Evolutionary conservation across 306 rosid species (phyloP).

Genomic region (Crotalaria pallida): DNA sequence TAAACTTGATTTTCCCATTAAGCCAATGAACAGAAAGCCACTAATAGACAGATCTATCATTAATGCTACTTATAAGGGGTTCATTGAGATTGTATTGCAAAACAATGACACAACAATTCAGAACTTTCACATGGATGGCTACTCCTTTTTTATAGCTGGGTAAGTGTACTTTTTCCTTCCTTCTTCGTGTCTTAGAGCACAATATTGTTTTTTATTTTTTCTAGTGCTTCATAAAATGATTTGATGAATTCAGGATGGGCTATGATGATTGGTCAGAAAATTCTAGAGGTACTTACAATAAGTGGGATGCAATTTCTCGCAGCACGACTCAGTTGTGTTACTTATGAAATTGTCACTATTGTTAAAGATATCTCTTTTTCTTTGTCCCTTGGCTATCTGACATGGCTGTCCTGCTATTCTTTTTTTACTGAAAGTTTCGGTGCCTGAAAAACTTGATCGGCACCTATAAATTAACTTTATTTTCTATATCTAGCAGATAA

Average conservation of each 20-base stretch:
- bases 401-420: neutral
- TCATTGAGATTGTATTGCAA: slow-evolving; percentile 73
- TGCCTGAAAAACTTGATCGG: neutral
- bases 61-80: slow-evolving; percentile 77
- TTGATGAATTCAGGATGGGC: slow-evolving; percentile 54
- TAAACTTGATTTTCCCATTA: slow-evolving; percentile 78
- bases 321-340: slow-evolving; percentile 65
- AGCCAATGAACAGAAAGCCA: slow-evolving; percentile 55
- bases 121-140: slow-evolving; percentile 73
- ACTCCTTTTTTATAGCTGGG: slow-evolving; percentile 79
- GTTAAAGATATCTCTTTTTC: neutral
- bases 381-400: neutral
- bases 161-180: slow-evolving; percentile 28
- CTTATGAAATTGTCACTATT: neutral
- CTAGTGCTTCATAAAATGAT: slow-evolving; percentile 8
- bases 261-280: slow-evolving; percentile 73
- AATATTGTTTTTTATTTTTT: neutral
- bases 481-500: neutral
- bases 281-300: slow-evolving; percentile 54
- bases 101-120: slow-evolving; percentile 73
- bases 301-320: slow-evolving; percentile 81
- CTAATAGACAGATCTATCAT: slow-evolving; percentile 59
- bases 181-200: neutral
- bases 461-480: neutral
- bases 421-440: neutral